Evolutionary conservation across 2,329 filamentous ascomycete genomes (phyloP).

Genomic region (Aspergillus transmontanensis): DNA sequence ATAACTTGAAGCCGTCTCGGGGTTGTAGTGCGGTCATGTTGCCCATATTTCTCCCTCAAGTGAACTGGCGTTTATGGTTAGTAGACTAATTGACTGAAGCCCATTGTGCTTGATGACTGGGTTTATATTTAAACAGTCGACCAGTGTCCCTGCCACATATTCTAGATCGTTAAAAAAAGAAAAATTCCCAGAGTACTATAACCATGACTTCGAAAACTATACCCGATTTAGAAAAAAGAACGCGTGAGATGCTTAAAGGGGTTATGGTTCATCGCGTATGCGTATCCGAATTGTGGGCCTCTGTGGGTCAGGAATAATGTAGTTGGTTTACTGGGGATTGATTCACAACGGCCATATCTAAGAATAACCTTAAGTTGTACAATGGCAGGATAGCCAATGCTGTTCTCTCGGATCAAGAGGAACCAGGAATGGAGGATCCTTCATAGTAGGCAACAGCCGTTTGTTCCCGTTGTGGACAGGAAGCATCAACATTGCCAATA

Average conservation of each 20-base stretch:
- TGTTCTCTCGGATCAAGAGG: not conserved
- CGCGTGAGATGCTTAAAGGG: not conserved
- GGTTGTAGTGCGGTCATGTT: not conserved
- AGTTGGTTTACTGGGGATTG: not conserved
- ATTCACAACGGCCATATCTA: not conserved
- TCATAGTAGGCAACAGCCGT: not conserved
- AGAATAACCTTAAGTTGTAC: not conserved
- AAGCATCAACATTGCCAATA: not conserved
- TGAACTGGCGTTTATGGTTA: not conserved
- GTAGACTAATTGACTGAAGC: too few relatives aligned
- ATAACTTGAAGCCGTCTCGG: conserved; percentile 2
- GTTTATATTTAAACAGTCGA: not conserved
- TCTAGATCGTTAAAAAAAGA: not conserved
- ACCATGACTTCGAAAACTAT: conserved; percentile 1
- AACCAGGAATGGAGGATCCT: not conserved
- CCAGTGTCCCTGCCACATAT: not conserved
- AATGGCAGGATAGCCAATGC: not conserved
- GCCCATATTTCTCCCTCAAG: not conserved
- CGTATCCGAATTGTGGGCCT: not conserved
- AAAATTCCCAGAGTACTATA: not conserved
- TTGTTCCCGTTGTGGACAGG: not conserved
- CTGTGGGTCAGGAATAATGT: not conserved
- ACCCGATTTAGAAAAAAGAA: not conserved
- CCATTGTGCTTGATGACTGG: not conserved
- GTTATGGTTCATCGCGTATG: not conserved